Conservation (phyloP, 2,329 filamentous ascomycete genomes). For the Cercospora brassicicola region DNA sequence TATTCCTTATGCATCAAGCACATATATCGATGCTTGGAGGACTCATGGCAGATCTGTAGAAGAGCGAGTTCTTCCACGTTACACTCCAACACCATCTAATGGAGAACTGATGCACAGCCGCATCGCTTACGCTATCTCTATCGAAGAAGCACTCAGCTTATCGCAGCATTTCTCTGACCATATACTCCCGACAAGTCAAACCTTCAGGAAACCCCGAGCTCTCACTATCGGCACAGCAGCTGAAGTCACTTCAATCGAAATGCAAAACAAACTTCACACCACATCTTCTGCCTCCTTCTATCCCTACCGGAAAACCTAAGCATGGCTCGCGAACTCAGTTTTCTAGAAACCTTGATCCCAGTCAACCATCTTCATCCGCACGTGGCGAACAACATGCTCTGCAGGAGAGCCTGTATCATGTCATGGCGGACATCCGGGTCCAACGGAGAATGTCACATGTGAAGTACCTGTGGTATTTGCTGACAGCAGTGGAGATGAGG, state of each 20-base stretch:
- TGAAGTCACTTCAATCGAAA: neutral
- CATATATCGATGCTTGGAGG: neutral
- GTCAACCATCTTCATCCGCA: neutral
- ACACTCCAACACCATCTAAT: neutral
- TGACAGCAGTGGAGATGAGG: neutral
- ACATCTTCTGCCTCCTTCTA: neutral
- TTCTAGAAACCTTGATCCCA: neutral
- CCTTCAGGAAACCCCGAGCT: neutral
- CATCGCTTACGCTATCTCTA: neutral
- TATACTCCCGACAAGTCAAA: neutral
- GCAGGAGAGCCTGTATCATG: neutral
- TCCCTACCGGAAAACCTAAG: neutral
- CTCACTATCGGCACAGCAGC: neutral
- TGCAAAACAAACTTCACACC: neutral
- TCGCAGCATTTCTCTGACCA: neutral
- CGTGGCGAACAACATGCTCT: neutral
- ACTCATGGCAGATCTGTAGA: neutral
- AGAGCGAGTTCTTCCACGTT: neutral
- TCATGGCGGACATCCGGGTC: neutral
- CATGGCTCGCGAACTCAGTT: neutral
- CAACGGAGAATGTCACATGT: neutral
- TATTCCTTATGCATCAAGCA: too few relatives aligned
- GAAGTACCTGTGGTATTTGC: neutral
- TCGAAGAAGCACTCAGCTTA: neutral
- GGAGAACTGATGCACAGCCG: neutral